Conservation (phyloP, 179 eudicot species). For the Patellifolia procumbens region DNA sequence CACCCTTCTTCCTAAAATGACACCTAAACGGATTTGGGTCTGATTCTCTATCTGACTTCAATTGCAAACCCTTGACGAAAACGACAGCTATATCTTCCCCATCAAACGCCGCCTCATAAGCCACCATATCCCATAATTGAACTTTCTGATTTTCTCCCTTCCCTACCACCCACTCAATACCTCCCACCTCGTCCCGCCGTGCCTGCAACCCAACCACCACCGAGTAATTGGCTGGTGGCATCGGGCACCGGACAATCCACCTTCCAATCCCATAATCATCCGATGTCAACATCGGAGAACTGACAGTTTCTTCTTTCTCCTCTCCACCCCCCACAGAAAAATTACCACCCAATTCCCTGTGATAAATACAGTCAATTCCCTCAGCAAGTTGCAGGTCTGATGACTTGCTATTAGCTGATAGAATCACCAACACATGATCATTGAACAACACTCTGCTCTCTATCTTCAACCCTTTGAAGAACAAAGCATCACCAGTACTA, state of each 20-base stretch:
- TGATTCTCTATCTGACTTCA: conserved; percentile 61
- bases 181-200: conserved; percentile 19
- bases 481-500: background rate
- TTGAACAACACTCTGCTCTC: conserved; percentile 67
- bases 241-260: conserved; percentile 71
- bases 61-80: conserved; percentile 83
- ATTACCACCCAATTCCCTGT: background rate
- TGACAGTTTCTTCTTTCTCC: conserved; percentile 11
- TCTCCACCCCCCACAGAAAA: conserved; percentile 12
- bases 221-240: conserved; percentile 54
- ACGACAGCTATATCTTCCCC: conserved; percentile 53
- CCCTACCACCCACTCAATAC: conserved; percentile 22
- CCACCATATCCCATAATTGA: conserved; percentile 64
- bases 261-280: conserved; percentile 53
- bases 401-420: conserved; percentile 26
- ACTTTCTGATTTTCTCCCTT: conserved; percentile 25
- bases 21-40: conserved; percentile 65
- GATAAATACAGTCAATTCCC: conserved; percentile 64
- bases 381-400: conserved; percentile 22
- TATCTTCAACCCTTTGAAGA: conserved; percentile 31
- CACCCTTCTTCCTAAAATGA: conserved; percentile 41
- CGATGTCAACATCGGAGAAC: conserved; percentile 45
- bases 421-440: conserved; percentile 63
- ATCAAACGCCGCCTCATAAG: conserved; percentile 69
- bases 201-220: conserved; percentile 42